phyloP scores from a whole-genome alignment of 1,284 basidiomycete genomes.

The Ustilago esculenta region DNA sequence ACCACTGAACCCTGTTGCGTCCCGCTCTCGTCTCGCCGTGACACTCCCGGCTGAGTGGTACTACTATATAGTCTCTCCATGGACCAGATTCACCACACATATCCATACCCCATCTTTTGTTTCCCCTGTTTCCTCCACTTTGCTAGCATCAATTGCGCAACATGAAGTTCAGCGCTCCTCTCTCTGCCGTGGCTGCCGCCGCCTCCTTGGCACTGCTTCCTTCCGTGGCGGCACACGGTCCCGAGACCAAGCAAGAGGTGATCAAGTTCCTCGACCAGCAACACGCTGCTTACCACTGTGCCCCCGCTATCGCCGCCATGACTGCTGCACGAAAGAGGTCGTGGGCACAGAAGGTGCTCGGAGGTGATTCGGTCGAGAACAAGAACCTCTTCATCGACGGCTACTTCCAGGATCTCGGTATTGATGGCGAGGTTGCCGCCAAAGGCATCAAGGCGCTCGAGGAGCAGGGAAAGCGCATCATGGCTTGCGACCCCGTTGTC shows the following conservation, averaged over 20 bases:
- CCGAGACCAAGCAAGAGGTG: slow-evolving; percentile 63
- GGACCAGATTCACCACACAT: too few species aligned
- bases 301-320: slow-evolving; percentile 67
- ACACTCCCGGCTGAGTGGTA: too few species aligned
- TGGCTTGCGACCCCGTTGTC: slow-evolving; percentile 61
- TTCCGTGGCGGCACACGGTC: slow-evolving; percentile 56
- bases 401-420: slow-evolving; percentile 58
- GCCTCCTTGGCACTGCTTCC: slow-evolving; percentile 37
- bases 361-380: slow-evolving; percentile 59
- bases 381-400: slow-evolving; percentile 67
- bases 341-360: slow-evolving; percentile 58
- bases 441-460: slow-evolving; percentile 51
- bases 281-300: slow-evolving; percentile 67
- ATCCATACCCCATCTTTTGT: not conserved
- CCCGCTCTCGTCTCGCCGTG: not conserved
- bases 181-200: slow-evolving; percentile 35
- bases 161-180: slow-evolving; percentile 41
- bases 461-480: slow-evolving; percentile 56
- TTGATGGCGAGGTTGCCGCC: slow-evolving; percentile 36
- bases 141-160: not conserved
- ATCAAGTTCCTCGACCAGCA: slow-evolving; percentile 61
- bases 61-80: slow-evolving; percentile 1
- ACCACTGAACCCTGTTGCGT: not conserved
- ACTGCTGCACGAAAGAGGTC: slow-evolving; percentile 62
- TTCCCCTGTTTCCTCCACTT: not conserved